Percentiles rank a stretch among this genome's conserved stretches.
phyloP scores from a whole-genome alignment of 129 eudicot genomes.

The Centaurea solstitialis region DNA sequence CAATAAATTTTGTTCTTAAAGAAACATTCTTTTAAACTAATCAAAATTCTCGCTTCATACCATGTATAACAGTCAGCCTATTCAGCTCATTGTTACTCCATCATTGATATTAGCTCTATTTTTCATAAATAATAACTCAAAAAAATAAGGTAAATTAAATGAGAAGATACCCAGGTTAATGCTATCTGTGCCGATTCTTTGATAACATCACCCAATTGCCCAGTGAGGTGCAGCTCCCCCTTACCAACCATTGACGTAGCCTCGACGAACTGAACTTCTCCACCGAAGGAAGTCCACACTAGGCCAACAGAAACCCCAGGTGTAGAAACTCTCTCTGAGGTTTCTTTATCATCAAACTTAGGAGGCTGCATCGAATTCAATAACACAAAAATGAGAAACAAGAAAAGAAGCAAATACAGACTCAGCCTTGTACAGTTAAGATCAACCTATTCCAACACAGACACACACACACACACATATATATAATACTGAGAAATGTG shows the following conservation, averaged over 20 bases:
- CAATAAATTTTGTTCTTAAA: background rate
- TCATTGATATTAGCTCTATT: constrained; percentile 4
- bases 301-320: constrained; percentile 93
- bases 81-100: background rate
- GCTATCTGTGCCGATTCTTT: constrained; percentile 99
- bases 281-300: constrained; percentile 96
- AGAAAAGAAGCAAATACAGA: background rate
- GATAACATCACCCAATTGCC: constrained; percentile 96
- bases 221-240: constrained; percentile 96
- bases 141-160: background rate
- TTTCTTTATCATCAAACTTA: constrained; percentile 86
- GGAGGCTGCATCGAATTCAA: constrained; percentile 68
- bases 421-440: constrained; percentile 1
- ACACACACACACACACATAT: background rate
- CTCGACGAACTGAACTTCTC: constrained; percentile 95
- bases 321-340: constrained; percentile 85
- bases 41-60: background rate
- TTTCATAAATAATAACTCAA: background rate
- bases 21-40: background rate
- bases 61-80: background rate
- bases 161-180: constrained; percentile 80
- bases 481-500: background rate
- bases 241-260: constrained; percentile 89
- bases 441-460: too few relatives aligned
- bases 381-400: background rate